phyloP scores from a whole-genome alignment of 805 yeast genomes.

The Starmerella riodocensis region DNA sequence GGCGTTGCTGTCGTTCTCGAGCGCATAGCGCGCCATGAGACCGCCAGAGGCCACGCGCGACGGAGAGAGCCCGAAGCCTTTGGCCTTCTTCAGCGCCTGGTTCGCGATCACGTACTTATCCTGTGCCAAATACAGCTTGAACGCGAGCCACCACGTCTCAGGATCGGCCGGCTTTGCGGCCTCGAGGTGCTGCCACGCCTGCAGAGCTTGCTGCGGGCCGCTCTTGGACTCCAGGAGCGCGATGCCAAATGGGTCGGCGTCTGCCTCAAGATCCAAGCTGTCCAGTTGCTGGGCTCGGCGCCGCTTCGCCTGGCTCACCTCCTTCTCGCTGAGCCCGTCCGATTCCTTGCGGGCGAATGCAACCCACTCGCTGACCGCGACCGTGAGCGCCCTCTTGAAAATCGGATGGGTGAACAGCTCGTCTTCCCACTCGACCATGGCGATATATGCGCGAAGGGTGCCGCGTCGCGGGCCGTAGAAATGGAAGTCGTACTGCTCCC shows the following conservation, averaged over 20 bases:
- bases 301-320: constrained; percentile 31
- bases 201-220: constrained; percentile 34
- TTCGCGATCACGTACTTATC: constrained; percentile 41
- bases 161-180: constrained; percentile 5
- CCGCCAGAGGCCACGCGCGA: constrained; percentile 26
- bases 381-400: constrained; percentile 54
- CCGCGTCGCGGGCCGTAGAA: constrained; percentile 83
- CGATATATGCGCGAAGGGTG: constrained; percentile 70
- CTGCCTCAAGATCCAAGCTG: constrained; percentile 28
- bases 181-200: constrained; percentile 30
- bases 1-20: constrained; percentile 30
- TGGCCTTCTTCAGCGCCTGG: constrained; percentile 37
- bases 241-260: constrained; percentile 39
- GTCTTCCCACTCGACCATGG: constrained; percentile 75
- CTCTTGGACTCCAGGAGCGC: constrained; percentile 28
- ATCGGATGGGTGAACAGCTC: constrained; percentile 53
- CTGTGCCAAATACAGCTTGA: constrained; percentile 33
- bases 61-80: constrained; percentile 27
- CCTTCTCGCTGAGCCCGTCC: constrained; percentile 24
- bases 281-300: constrained; percentile 35
- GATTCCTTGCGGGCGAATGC: constrained; percentile 11
- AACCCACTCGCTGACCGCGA: constrained; percentile 34
- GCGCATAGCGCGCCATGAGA: constrained; percentile 26
- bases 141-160: constrained; percentile 35
- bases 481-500: constrained; percentile 91